Conservation (phyloP, 495 filamentous ascomycete species). For the Chaetomium fimeti region DNA sequence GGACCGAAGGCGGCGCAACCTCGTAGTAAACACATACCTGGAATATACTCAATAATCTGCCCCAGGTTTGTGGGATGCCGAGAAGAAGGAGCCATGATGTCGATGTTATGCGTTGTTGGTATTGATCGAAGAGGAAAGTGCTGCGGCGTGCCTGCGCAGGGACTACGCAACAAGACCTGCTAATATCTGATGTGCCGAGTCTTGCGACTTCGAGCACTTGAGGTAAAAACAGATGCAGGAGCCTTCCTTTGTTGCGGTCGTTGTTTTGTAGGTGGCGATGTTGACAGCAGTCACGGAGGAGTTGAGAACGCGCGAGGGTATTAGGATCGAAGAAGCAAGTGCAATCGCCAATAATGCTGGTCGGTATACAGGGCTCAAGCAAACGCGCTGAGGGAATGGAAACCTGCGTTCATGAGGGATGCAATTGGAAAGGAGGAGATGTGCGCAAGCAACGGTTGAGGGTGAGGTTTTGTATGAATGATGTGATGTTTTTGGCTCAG, state of each 20-base stretch:
- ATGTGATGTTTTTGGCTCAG: conserved; percentile 17
- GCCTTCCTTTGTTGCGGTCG: background rate
- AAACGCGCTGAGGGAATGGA: background rate
- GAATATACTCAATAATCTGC: conserved; percentile 59
- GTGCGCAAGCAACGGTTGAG: conserved; percentile 10
- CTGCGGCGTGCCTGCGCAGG: conserved; percentile 1
- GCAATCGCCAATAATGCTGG: background rate
- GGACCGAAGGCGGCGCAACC: background rate
- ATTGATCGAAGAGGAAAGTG: background rate
- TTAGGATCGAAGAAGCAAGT: conserved; percentile 1
- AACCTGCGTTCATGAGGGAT: conserved; percentile 15
- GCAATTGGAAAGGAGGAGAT: conserved; percentile 27
- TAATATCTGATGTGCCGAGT: conserved; percentile 4
- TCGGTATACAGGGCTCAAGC: background rate
- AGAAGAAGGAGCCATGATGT: conserved; percentile 46
- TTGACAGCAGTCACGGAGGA: background rate
- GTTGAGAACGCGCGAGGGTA: background rate
- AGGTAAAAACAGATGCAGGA: background rate
- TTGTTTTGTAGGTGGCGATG: background rate
- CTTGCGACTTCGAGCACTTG: background rate
- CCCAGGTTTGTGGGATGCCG: conserved; percentile 45
- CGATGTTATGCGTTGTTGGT: conserved; percentile 20
- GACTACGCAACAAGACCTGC: background rate
- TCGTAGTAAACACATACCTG: conserved; percentile 42
- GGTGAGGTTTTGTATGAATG: conserved; percentile 22